phyloP scores from a whole-genome alignment of 192 early-diverging fungal species.

The Backusella morwellensis region DNA sequence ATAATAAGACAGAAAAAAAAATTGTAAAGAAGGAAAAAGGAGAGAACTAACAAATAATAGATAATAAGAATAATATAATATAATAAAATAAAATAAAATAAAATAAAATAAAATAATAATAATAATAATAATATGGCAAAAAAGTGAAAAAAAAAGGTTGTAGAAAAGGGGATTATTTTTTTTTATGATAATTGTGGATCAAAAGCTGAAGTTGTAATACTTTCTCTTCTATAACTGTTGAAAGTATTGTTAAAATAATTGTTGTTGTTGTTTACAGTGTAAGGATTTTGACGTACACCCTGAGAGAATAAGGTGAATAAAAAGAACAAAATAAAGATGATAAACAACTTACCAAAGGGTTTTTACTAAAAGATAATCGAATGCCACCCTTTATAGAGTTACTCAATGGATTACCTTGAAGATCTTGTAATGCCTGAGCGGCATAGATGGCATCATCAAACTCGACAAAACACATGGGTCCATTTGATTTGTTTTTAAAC shows the following conservation, averaged over 20 bases:
- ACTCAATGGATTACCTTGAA: constrained; percentile 80
- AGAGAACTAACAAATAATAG: neutral
- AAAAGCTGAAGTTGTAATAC: constrained; percentile 9
- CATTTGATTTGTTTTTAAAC: constrained; percentile 85
- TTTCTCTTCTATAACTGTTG: constrained; percentile 17
- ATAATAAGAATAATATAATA: neutral
- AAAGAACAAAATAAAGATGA: neutral
- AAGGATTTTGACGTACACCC: constrained; percentile 14
- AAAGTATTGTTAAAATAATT: neutral
- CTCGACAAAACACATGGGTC: constrained; percentile 99
- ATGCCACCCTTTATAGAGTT: constrained; percentile 94
- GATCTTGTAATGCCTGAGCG: constrained; percentile 85
- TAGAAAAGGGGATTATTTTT: neutral
- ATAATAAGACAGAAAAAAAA: neutral
- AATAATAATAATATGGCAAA: neutral
- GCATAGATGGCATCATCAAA: constrained; percentile 95
- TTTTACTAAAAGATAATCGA: constrained; percentile 93
- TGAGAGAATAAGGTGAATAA: neutral
- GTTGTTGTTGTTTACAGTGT: neutral
- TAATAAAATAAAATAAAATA: neutral
- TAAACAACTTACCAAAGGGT: constrained; percentile 62
- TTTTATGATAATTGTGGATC: constrained; percentile 5
- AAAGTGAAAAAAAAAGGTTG: neutral
- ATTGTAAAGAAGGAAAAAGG: neutral
- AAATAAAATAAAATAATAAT: constrained; percentile 1